These are phyloP conservation scores for Komagataella mondaviorum DNA, from an alignment of 805 yeast genomes.

Conservation along the genomic window DNA sequence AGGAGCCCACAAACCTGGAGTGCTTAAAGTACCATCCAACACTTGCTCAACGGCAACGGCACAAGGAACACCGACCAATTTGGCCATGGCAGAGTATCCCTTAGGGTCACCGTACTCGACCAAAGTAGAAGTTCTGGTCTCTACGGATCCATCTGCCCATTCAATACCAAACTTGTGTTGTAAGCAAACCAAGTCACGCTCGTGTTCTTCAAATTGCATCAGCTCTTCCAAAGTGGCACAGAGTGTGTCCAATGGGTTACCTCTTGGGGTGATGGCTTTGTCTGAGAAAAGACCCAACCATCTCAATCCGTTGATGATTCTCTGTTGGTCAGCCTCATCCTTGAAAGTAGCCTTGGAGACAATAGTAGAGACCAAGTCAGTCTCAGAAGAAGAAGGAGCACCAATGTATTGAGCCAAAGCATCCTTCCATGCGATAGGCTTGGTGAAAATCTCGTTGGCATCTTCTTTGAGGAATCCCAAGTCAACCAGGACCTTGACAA, in stretches of 20 bases:
- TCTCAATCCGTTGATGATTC: constrained; percentile 76
- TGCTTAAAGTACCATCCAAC: constrained; percentile 61
- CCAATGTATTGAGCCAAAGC: constrained; percentile 70
- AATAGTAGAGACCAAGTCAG: constrained; percentile 66
- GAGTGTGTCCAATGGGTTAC: constrained; percentile 88
- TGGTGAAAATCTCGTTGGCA: constrained; percentile 41
- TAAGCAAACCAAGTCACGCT: constrained; percentile 87
- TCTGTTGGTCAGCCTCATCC: constrained; percentile 66
- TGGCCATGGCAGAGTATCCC: constrained; percentile 97
- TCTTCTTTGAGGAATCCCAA: constrained; percentile 83
- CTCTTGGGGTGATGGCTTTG: constrained; percentile 69
- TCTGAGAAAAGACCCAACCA: constrained; percentile 92
- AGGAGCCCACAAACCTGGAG: constrained; percentile 87
- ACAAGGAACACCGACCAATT: constrained; percentile 95
- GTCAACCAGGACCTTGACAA: constrained; percentile 89
- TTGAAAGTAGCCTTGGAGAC: constrained; percentile 70
- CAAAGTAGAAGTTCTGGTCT: constrained; percentile 89
- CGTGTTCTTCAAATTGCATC: constrained; percentile 93
- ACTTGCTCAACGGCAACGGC: constrained; percentile 88
- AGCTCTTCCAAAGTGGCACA: constrained; percentile 92
- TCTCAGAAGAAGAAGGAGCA: constrained; percentile 54
- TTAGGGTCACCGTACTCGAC: constrained; percentile 89
- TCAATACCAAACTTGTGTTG: constrained; percentile 98
- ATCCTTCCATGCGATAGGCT: constrained; percentile 70
- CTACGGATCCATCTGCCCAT: constrained; percentile 87